Conservation (phyloP, 495 filamentous ascomycete species). For the Neurospora hispaniola region DNA sequence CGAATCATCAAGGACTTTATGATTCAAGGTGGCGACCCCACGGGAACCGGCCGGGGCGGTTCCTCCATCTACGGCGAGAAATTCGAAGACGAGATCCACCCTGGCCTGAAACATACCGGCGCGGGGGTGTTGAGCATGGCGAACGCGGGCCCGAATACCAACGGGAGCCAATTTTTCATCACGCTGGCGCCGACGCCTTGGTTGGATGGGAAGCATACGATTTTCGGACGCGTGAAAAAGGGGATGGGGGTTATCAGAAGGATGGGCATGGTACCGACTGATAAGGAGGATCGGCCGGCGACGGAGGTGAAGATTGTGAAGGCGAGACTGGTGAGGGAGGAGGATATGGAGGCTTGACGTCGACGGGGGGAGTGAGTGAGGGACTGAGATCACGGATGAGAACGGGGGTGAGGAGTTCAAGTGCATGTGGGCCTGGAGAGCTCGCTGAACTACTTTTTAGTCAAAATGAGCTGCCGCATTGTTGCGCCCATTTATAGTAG, state of each 20-base stretch:
- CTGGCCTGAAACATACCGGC: slow-evolving; percentile 79
- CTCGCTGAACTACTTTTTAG: no score
- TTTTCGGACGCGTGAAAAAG: slow-evolving; percentile 84
- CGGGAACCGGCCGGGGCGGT: slow-evolving; percentile 88
- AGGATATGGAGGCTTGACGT: slow-evolving; percentile 19
- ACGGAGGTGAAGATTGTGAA: slow-evolving; percentile 76
- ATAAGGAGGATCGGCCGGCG: slow-evolving; percentile 62
- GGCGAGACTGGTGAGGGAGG: slow-evolving; percentile 54
- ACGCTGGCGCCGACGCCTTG: slow-evolving; percentile 93
- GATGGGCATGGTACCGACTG: slow-evolving; percentile 87
- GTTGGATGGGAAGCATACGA: slow-evolving; percentile 96
- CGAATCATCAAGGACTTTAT: slow-evolving; percentile 95
- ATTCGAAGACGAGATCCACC: slow-evolving; percentile 83
- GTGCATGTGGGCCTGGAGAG: not conserved
- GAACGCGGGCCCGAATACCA: slow-evolving; percentile 88
- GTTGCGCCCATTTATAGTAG: not conserved
- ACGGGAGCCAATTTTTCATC: slow-evolving; percentile 82
- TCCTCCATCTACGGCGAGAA: slow-evolving; percentile 85
- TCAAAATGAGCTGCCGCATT: not conserved
- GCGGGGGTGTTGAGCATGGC: slow-evolving; percentile 94
- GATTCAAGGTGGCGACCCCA: slow-evolving; percentile 94
- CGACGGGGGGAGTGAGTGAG: not conserved
- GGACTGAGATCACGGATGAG: not conserved
- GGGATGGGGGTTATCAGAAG: slow-evolving; percentile 76
- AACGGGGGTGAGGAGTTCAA: not conserved